Evolutionary conservation across 2,329 filamentous ascomycete genomes (phyloP), one percentile per base, ranked within the genome.

Genomic region (Fusarium verrucosum): DNA sequence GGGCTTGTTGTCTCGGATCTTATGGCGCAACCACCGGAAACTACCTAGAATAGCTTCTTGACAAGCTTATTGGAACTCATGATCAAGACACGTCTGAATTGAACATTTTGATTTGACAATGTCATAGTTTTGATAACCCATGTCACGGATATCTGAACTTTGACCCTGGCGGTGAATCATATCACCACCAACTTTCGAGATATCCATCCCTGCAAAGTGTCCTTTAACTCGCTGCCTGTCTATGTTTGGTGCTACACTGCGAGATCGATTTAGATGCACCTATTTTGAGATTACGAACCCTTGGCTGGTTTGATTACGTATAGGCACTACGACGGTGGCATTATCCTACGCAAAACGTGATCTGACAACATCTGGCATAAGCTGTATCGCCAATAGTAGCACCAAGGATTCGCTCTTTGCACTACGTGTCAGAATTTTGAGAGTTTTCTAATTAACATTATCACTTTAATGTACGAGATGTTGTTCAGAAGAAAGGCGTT

Each of bases 51-150:
- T 50, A 54, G 36, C 56, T 38, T 68, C 44, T 33, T 41, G 28
- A 41, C 37, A 49, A 68, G 46, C 44, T 56, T 49, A 58, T 19
- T 10, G n/a, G 22, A 43, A 41, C 63, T 40, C 14, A 25, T 61
- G 30, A 62, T 61, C 63, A 67, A 43, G 30, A 32, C 42, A 36
- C 23, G 19, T 14, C 20, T 28, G 45, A 50, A 51, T 65, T 50
- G 37, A 22, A 30, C 13, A 9, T 14, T 19, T 32, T 42, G 32
- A 65, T 67, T 66, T 16, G 50, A 46, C 22, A 35, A 45, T 49
- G 14, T 33, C 17, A 11, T 28, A 25, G 5, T 11, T 19, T 23
- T 19, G 10, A 36, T 33, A 25, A 19, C 14, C 32, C 13, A 23
- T 43, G 37, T 26, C 28, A 13, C 14, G 52, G 26, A 26, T 40